Evolutionary conservation across 352 stramenopile species (phyloP).

Genomic region (Phytophthora pinifolia): DNA sequence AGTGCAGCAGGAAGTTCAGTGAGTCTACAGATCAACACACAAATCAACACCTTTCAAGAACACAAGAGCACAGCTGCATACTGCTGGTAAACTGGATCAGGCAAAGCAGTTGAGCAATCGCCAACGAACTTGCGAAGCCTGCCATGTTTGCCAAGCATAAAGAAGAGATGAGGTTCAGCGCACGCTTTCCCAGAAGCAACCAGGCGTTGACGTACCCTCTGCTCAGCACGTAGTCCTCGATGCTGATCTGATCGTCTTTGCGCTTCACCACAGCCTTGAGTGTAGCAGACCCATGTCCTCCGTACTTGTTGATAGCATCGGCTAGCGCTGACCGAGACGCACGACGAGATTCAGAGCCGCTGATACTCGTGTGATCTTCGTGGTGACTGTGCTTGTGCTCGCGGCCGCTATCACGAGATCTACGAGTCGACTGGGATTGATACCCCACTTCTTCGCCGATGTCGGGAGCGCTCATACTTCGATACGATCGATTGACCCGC

Average conservation of each 20-base stretch:
- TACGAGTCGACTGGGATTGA: slow-evolving; percentile 21
- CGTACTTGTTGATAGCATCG: slow-evolving; percentile 34
- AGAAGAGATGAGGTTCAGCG: too few relatives aligned
- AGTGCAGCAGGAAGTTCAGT: neutral
- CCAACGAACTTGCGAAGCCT: slow-evolving; percentile 72
- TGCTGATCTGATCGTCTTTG: slow-evolving; percentile 60
- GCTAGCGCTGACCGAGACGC: slow-evolving; percentile 29
- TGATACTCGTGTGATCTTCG: slow-evolving; percentile 37
- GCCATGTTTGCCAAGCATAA: too few relatives aligned
- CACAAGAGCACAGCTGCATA: slow-evolving; percentile 16
- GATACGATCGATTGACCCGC: slow-evolving; percentile 37
- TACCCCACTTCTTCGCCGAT: slow-evolving; percentile 60
- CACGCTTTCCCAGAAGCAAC: too few relatives aligned
- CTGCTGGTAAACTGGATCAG: slow-evolving; percentile 71
- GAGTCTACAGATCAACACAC: neutral
- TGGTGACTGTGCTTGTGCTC: slow-evolving; percentile 32
- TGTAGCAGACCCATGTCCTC: slow-evolving; percentile 24
- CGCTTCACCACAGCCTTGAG: slow-evolving; percentile 46
- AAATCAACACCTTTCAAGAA: neutral
- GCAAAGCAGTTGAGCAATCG: slow-evolving; percentile 37
- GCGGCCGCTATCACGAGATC: slow-evolving; percentile 36
- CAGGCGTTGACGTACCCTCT: too few relatives aligned
- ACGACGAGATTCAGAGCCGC: slow-evolving; percentile 31
- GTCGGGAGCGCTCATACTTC: slow-evolving; percentile 81
- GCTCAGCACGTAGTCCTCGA: slow-evolving; percentile 52